Base-by-base conservation (phyloP, 345 rosid species). In the Toxicodendron radicans region DNA sequence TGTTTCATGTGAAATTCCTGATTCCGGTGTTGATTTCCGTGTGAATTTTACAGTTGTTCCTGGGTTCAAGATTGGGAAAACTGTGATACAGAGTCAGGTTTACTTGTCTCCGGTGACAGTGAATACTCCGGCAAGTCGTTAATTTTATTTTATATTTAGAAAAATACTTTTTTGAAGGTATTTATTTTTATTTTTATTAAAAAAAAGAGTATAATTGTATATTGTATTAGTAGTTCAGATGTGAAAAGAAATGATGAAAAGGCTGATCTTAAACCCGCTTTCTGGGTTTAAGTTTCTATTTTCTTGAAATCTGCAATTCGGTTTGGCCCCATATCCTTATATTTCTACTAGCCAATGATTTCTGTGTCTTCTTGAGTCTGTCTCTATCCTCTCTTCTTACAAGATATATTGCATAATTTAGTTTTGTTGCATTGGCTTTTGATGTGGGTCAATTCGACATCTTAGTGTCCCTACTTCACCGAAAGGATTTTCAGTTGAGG, bases 31-130 rank as follows among this genome's bases (percentile, higher is more conserved):
- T 24, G 91, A 83, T 61, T 67, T 85, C 35, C 84, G 83, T 80
- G 99, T 95, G 64, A 83, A 89, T 61, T 93, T 93, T 74, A 91
- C 98, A 73, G 96, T 95, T 76, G 93, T 90, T 54, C 98, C 99
- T 17, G 99, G 99, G 45, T 91, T 95, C 85, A 91, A 89, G 87
- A 87, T 95, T 45, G 94, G 93, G 10, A 82, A 71, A 38, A 83
- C 72, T 56, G 87, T 93, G 60, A 73, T 95, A 10, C 98, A 89
- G 83, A 83, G 92, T 78, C 98, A 88, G 74, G 99, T 95, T 60
- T 95, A 90, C 61, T 70, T 87, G 75, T 78, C 87, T 3, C 94
- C 94, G 77, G 85, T 75, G 41, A 24, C 94, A 75, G 83, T 73
- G 35, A 35, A 7, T 32, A 68, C 80, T 52, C 83, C 84, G 59